Evolutionary conservation across 306 rosid species (phyloP).

Genomic region (Amphicarpaea edgeworthii): DNA sequence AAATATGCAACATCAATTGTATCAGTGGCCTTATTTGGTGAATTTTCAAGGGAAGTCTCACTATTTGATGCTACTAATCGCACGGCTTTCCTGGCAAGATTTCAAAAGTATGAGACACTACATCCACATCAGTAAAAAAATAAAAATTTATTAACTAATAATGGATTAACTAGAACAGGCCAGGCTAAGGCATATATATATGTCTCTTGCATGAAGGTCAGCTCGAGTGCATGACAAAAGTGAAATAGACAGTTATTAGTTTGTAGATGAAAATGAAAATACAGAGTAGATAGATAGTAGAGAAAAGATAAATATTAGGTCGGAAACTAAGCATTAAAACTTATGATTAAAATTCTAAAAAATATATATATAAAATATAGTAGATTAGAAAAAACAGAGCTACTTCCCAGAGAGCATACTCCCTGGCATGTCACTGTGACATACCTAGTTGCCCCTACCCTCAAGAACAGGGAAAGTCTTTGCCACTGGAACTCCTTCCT

Average conservation of each 20-base stretch:
- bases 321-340: slow-evolving; percentile 12
- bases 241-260: slow-evolving; percentile 9
- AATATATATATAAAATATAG: neutral
- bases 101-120: slow-evolving; percentile 38
- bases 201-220: slow-evolving; percentile 4
- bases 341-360: neutral
- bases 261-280: slow-evolving; percentile 32
- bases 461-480: slow-evolving; percentile 81
- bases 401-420: slow-evolving; percentile 25
- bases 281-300: slow-evolving; percentile 8
- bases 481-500: slow-evolving; percentile 90
- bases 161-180: slow-evolving; percentile 32
- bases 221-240: slow-evolving; percentile 4
- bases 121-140: slow-evolving; percentile 3
- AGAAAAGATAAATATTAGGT: neutral
- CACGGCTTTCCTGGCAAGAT: slow-evolving; percentile 78
- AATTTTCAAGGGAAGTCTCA: slow-evolving; percentile 53
- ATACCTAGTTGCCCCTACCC: slow-evolving; percentile 87
- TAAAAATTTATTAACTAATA: slow-evolving; percentile 32
- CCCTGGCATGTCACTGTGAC: slow-evolving; percentile 34
- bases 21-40: slow-evolving; percentile 50
- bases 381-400: neutral
- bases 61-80: slow-evolving; percentile 53
- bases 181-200: slow-evolving; percentile 32
- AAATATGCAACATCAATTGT: slow-evolving; percentile 69